Evolutionary conservation across 1,284 basidiomycete species (phyloP).

Genomic region (Exsudoporus floridanus): DNA sequence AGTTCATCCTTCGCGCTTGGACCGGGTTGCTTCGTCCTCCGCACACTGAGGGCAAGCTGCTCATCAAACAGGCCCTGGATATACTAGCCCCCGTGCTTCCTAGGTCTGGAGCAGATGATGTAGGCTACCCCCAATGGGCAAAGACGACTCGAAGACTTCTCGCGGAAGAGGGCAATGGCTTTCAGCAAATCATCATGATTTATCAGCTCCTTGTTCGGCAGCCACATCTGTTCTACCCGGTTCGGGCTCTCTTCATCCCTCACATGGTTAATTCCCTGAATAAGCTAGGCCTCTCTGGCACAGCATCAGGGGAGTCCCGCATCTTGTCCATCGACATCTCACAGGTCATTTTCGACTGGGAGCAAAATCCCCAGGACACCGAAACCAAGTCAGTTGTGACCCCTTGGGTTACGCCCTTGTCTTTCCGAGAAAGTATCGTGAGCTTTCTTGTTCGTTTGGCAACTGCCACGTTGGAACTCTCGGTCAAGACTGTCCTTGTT

Average conservation of each 20-base stretch:
- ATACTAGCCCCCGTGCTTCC: constrained; percentile 89
- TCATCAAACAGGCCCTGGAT: constrained; percentile 87
- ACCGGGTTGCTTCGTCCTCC: constrained; percentile 86
- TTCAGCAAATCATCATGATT: constrained; percentile 84
- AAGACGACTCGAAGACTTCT: constrained; percentile 85
- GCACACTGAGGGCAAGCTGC: constrained; percentile 76
- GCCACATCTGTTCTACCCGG: constrained; percentile 89
- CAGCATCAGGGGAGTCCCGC: constrained; percentile 80
- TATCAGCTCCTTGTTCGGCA: constrained; percentile 94
- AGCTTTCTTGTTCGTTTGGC: constrained; percentile 91
- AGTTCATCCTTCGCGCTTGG: constrained; percentile 96
- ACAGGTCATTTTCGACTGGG: constrained; percentile 88
- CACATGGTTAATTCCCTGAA: constrained; percentile 91
- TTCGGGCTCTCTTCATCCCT: constrained; percentile 92
- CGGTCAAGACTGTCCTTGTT: constrained; percentile 63
- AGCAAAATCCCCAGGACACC: constrained; percentile 56
- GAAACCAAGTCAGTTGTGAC: constrained; percentile 26
- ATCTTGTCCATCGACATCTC: constrained; percentile 80
- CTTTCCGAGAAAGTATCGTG: constrained; percentile 86
- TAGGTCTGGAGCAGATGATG: constrained; percentile 53
- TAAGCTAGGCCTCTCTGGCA: constrained; percentile 81
- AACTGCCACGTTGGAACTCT: constrained; percentile 70
- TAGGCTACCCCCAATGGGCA: constrained; percentile 83
- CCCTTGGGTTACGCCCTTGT: constrained; percentile 74
- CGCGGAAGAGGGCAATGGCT: constrained; percentile 84